Evolutionary conservation across 805 yeast species (phyloP).

Genomic region (Isabelozyma rhagii): DNA sequence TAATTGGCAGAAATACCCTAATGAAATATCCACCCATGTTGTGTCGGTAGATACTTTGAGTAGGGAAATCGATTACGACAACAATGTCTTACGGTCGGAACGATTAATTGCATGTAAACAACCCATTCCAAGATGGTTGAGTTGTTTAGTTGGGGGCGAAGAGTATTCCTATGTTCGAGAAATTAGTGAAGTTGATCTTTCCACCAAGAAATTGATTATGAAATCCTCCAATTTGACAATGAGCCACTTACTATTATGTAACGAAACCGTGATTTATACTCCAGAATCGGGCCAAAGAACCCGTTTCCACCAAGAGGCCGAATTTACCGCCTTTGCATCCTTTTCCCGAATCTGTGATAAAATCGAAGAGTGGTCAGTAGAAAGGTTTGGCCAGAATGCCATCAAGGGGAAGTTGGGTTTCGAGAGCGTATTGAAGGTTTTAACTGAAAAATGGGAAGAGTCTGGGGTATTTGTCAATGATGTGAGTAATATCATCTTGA

Average conservation of each 20-base stretch:
- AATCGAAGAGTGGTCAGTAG: conserved; percentile 89
- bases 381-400: conserved; percentile 87
- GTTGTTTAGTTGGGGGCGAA: conserved; percentile 66
- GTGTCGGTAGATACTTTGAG: conserved; percentile 86
- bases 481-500: conserved; percentile 21
- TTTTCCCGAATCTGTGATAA: conserved; percentile 69
- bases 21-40: conserved; percentile 87
- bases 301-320: conserved; percentile 75
- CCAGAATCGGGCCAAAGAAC: conserved; percentile 65
- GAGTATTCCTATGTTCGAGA: conserved; percentile 82
- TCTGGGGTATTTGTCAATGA: conserved; percentile 35
- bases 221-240: conserved; percentile 85
- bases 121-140: conserved; percentile 79
- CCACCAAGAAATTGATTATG: conserved; percentile 61
- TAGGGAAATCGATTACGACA: conserved; percentile 57
- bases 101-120: conserved; percentile 87
- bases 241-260: conserved; percentile 71
- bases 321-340: conserved; percentile 80
- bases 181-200: conserved; percentile 77
- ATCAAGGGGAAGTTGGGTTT: conserved; percentile 78
- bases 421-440: conserved; percentile 65
- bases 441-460: conserved; percentile 44
- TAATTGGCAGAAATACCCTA: conserved; percentile 97
- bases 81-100: conserved; percentile 66
- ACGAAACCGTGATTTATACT: conserved; percentile 78